Conservation (phyloP, 202 grass and related monocot species). For the Cymbopogon flexuosus region DNA sequence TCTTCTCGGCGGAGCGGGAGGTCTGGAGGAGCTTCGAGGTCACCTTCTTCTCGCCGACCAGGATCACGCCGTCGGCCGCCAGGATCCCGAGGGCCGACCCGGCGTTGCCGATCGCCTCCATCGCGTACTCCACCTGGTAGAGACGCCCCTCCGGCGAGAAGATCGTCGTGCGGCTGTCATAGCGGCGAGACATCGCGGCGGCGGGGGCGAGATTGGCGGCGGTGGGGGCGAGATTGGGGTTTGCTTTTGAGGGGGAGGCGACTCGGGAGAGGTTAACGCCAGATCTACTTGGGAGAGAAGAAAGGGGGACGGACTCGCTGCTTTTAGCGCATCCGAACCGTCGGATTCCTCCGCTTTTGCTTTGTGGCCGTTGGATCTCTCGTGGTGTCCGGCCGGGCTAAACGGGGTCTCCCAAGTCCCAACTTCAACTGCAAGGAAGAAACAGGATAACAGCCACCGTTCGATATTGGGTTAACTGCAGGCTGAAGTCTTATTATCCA, state of each 20-base stretch:
- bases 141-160: slow-evolving; percentile 95
- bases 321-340: background rate
- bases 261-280: background rate
- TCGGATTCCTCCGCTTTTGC: background rate
- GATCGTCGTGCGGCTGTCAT: slow-evolving; percentile 96
- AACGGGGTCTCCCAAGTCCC: too few species aligned
- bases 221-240: background rate
- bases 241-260: background rate
- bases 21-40: slow-evolving; percentile 96
- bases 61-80: slow-evolving; percentile 63
- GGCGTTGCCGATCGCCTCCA: slow-evolving; percentile 97
- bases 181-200: slow-evolving; percentile 64
- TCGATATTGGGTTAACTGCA: too few species aligned
- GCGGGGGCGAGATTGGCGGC: background rate
- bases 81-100: slow-evolving; percentile 85
- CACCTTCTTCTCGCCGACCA: slow-evolving; percentile 98
- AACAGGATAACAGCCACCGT: too few species aligned
- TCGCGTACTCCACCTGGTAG: slow-evolving; percentile 99
- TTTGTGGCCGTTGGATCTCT: background rate
- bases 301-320: background rate
- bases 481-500: too few species aligned
- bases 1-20: slow-evolving; percentile 92
- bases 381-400: background rate
- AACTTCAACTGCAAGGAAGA: background rate
- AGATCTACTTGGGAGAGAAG: slow-evolving; percentile 34